These are phyloP conservation scores for Spiromastix sp. DNA, from an alignment of 2,329 filamentous ascomycete genomes.

Conservation along the genomic window DNA sequence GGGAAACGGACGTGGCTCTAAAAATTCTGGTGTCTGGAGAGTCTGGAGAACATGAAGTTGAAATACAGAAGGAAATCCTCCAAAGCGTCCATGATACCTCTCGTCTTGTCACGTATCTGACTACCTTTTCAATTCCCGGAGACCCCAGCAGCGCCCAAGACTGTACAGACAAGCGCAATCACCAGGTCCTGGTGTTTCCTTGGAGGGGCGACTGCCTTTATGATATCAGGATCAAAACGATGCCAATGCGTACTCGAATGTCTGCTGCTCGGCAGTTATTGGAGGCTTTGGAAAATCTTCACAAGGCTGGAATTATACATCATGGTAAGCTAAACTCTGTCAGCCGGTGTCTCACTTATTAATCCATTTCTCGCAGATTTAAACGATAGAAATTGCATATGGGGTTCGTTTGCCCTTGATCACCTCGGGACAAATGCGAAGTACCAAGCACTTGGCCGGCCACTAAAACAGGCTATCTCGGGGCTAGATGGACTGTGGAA, in stretches of 20 bases:
- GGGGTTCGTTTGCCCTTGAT: no score
- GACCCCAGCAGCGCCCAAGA: no score
- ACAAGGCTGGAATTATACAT: slow-evolving; percentile 4
- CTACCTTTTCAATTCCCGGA: slow-evolving; percentile 6
- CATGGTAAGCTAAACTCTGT: background rate
- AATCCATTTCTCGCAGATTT: no score
- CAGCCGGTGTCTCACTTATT: no score
- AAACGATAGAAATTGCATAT: no score
- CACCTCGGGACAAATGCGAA: no score
- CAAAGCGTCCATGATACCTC: slow-evolving; percentile 9
- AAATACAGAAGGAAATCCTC: slow-evolving; percentile 9
- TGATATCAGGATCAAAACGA: background rate
- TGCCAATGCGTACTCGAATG: slow-evolving; percentile 3
- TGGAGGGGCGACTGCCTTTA: background rate
- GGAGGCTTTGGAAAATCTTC: slow-evolving; percentile 2
- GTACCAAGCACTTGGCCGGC: no score
- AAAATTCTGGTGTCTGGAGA: slow-evolving; percentile 6
- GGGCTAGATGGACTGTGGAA: no score
- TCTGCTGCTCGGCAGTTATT: slow-evolving; percentile 5
- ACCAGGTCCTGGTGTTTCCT: slow-evolving; percentile 8
- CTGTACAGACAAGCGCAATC: no score
- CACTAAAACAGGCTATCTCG: no score
- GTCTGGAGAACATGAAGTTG: slow-evolving; percentile 7
- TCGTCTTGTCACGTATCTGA: slow-evolving; percentile 7
- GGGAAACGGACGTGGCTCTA: slow-evolving; percentile 8